Conservation (phyloP, 208 protist genomes). For the Acanthamoeba divionensis region DNA sequence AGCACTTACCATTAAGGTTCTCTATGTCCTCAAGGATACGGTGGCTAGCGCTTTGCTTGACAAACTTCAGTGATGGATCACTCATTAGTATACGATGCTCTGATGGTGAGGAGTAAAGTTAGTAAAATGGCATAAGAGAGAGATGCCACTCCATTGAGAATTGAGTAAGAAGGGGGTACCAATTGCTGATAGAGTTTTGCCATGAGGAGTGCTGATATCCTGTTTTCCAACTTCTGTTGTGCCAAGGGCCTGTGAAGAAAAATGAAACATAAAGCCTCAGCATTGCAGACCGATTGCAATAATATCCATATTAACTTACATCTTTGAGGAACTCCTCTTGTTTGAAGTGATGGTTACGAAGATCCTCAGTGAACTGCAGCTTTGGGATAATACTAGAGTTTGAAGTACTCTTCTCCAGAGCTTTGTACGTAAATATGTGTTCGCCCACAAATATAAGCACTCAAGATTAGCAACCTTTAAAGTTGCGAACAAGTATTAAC, state of each 20-base stretch:
- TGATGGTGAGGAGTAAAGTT: background rate
- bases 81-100: constrained; percentile 33
- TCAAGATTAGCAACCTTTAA: background rate
- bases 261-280: no score
- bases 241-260: background rate
- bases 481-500: no score
- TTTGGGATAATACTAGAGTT: constrained; percentile 12
- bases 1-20: background rate
- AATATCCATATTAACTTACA: background rate
- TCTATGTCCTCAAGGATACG: constrained; percentile 47
- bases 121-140: background rate
- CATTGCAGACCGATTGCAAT: no score
- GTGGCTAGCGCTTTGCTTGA: constrained; percentile 6
- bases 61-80: constrained; percentile 30
- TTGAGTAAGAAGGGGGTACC: background rate
- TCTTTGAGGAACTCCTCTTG: constrained; percentile 45
- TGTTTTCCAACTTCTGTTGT: background rate
- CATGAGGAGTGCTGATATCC: background rate
- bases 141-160: background rate
- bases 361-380: constrained; percentile 39
- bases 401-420: constrained; percentile 18
- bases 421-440: no score
- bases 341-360: constrained; percentile 39
- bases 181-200: constrained; percentile 12
- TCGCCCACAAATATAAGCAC: background rate